Evolutionary conservation across 2,329 filamentous ascomycete genomes (phyloP).

Genomic region (Cytospora piceicola): DNA sequence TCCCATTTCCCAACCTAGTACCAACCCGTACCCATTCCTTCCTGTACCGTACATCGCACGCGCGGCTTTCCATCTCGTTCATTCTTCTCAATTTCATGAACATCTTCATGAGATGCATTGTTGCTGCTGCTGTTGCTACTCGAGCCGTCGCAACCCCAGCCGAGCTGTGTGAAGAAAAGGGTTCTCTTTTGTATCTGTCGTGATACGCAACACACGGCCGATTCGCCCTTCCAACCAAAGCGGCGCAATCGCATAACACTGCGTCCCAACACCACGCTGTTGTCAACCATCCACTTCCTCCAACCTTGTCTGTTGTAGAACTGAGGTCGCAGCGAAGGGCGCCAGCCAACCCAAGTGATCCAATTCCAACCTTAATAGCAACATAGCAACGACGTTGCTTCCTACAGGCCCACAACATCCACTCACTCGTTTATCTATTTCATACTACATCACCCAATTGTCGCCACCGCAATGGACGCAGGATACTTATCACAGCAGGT

Average conservation of each 20-base stretch:
- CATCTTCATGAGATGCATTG: constrained; percentile 27
- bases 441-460: constrained; percentile 11
- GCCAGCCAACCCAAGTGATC: constrained; percentile 12
- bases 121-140: constrained; percentile 5
- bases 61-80: constrained; percentile 11
- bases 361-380: constrained; percentile 6
- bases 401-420: constrained; percentile 8
- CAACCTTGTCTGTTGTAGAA: constrained; percentile 21
- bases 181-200: constrained; percentile 10
- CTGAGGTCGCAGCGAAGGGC: constrained; percentile 10
- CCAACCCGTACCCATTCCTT: not conserved
- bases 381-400: constrained; percentile 7
- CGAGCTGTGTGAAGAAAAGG: constrained; percentile 23
- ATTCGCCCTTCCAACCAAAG: not conserved
- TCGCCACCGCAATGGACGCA: constrained; percentile 70
- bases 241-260: constrained; percentile 1
- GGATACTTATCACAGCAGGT: constrained; percentile 94
- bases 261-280: constrained; percentile 1
- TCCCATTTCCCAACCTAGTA: not conserved
- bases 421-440: constrained; percentile 21
- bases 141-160: constrained; percentile 21
- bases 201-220: constrained; percentile 22
- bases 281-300: constrained; percentile 22
- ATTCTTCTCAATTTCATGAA: not conserved
- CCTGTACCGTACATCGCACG: constrained; percentile 6